Base-by-base conservation (phyloP, 192 early-diverging fungal genomes). In the Coemansia sp. region DNA sequence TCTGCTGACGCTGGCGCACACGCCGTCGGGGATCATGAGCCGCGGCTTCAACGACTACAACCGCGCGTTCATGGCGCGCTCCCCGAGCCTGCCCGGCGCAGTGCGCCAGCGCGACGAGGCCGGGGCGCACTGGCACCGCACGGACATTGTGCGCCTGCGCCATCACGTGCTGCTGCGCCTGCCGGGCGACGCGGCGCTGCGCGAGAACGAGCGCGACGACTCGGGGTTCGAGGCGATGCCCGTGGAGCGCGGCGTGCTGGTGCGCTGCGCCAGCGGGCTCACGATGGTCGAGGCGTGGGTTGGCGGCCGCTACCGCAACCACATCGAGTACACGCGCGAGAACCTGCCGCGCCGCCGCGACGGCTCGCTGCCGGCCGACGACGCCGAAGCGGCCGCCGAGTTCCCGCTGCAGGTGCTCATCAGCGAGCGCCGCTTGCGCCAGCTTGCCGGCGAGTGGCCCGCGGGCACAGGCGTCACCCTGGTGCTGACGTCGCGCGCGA, bases 71-170 rank as follows among this genome's bases (percentile, higher is more conserved):
- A 86, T 87, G 69, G 81, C 80, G 0, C 73, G 80, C 31, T 81
- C 84, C 30, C 84, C 86, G 8, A 69, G 73, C 25, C 69, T 51
- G 32, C 29, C 58, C 21, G 74, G 63, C 3, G 83, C 84, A 0
- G 76, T 89, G 22, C 60, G 64, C 11, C 81, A 84, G 18, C 46
- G 56, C 4, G 80, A 77, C 27, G 87, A 89, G 59, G 66, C 63
- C n/a, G 87, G 87, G 12, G 65, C 86, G 11, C 83, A 88, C 54
- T 89, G 87, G 86, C 82, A 86, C 54, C 79, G 87, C 32, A 64
- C 79, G 22, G 87, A 88, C 47, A 64, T 82, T 18, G 40, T 89
- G 4, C 76, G 87, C 2, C 60, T 88, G 32, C 76, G 85, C 35
- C 83, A 73, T 56, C 86, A 86, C 54, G 74, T 82, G 8, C 80